Evolutionary conservation across 2,329 filamentous ascomycete species (phyloP).

Genomic region (Aspergillus hiratsukae): DNA sequence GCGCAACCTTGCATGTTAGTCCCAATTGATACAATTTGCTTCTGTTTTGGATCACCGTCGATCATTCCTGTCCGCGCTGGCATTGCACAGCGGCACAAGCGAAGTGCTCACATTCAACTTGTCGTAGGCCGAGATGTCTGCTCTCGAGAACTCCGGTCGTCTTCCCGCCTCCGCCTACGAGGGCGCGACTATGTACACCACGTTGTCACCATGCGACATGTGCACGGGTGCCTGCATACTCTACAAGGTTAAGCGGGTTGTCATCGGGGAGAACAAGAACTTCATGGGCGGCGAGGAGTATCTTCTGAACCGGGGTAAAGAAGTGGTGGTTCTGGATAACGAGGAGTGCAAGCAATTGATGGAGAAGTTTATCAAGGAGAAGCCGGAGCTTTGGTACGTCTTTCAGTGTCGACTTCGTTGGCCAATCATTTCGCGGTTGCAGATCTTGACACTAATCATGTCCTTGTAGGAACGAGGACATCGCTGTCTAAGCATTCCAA

Average conservation of each 20-base stretch:
- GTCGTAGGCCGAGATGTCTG: constrained; percentile 66
- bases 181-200: constrained; percentile 78
- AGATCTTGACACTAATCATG: neutral
- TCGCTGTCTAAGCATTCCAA: constrained; percentile 43
- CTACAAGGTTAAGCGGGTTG: constrained; percentile 69
- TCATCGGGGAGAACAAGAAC: constrained; percentile 72
- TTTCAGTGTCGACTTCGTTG: constrained; percentile 3
- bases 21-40: neutral
- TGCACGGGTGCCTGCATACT: constrained; percentile 73
- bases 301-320: constrained; percentile 62
- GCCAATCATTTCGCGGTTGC: neutral
- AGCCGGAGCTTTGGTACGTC: constrained; percentile 65
- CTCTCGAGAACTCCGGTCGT: constrained; percentile 69
- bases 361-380: constrained; percentile 66
- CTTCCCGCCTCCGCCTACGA: constrained; percentile 65
- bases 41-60: neutral
- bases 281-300: constrained; percentile 71
- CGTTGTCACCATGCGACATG: constrained; percentile 75
- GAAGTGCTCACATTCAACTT: neutral
- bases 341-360: constrained; percentile 64
- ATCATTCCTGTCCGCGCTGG: neutral
- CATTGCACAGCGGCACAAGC: neutral
- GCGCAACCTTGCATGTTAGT: constrained; percentile 66
- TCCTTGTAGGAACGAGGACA: constrained; percentile 54
- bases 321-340: constrained; percentile 67